phyloP scores from a whole-genome alignment of 2,329 filamentous ascomycete genomes.

The Purpureocillium takamizusanense region DNA sequence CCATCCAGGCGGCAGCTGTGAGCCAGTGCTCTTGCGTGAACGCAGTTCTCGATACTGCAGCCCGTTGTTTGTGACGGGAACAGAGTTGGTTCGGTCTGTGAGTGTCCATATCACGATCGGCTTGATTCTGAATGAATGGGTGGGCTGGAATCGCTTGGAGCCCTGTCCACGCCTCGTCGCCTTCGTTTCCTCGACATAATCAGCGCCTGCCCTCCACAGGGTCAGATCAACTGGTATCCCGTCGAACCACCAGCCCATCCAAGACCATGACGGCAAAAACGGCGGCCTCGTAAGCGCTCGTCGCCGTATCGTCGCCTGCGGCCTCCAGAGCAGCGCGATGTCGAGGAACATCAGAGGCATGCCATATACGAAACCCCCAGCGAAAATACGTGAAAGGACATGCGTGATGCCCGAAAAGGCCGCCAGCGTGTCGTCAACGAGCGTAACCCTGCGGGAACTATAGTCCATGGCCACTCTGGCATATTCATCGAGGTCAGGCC shows the following conservation, averaged over 20 bases:
- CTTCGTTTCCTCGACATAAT: constrained; percentile 30
- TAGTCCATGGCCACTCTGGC: constrained; percentile 34
- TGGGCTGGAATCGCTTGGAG: constrained; percentile 24
- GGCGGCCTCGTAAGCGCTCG: constrained; percentile 24
- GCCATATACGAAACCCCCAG: constrained; percentile 33
- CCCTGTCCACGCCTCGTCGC: constrained; percentile 19
- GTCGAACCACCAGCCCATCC: constrained; percentile 40
- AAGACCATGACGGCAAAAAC: constrained; percentile 35
- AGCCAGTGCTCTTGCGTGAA: constrained; percentile 19
- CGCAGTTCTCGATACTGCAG: constrained; percentile 29
- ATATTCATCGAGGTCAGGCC: constrained; percentile 37
- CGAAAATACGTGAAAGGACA: constrained; percentile 29
- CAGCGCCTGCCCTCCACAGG: constrained; percentile 32
- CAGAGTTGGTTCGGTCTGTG: constrained; percentile 26
- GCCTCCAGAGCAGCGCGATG: constrained; percentile 34
- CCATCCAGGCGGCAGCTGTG: constrained; percentile 29
- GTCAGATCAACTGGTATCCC: constrained; percentile 30
- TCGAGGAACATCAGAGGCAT: constrained; percentile 38
- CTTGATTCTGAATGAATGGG: constrained; percentile 28
- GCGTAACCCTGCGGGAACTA: constrained; percentile 26
- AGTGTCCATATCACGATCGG: constrained; percentile 28
- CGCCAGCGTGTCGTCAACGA: constrained; percentile 31
- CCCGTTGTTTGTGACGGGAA: constrained; percentile 26
- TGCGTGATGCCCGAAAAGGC: constrained; percentile 34
- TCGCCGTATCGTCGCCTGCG: constrained; percentile 31